phyloP scores from a whole-genome alignment of 2,329 filamentous ascomycete genomes.

The Alternaria novae-zelandiae region DNA sequence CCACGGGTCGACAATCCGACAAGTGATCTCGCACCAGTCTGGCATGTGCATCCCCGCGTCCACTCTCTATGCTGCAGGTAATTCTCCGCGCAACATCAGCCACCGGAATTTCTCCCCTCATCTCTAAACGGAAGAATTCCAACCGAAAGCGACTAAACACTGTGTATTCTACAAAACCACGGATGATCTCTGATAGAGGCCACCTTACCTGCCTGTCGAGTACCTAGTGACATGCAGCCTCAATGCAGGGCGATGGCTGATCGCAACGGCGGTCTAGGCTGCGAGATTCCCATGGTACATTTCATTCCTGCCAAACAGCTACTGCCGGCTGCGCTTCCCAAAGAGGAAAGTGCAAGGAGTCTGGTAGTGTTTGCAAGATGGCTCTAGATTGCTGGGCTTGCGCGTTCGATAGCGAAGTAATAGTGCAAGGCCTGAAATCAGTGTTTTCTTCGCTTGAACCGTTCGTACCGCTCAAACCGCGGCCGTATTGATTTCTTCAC shows the following conservation, averaged over 20 bases:
- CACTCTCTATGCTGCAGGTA: not conserved
- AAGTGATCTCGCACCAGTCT: not conserved
- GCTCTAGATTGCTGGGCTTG: not conserved
- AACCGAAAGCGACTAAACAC: not conserved
- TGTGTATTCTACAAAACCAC: not conserved
- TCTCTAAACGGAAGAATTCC: not conserved
- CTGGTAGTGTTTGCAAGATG: not conserved
- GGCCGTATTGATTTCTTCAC: not conserved
- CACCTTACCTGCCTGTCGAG: not conserved
- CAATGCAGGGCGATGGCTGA: slow-evolving; percentile 3
- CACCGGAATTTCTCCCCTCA: slow-evolving; percentile 4
- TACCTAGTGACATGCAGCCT: not conserved
- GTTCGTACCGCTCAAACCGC: not conserved
- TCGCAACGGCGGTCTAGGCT: slow-evolving; percentile 6
- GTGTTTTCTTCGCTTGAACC: not conserved
- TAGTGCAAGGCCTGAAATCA: not conserved
- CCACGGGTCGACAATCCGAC: not conserved
- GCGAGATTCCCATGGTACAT: not conserved
- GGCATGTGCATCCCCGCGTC: not conserved
- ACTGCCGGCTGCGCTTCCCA: slow-evolving; percentile 2
- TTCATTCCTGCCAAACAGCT: not conserved
- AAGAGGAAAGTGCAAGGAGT: slow-evolving; percentile 1
- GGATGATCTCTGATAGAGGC: not conserved
- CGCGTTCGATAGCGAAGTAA: not conserved
- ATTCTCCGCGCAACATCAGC: slow-evolving; percentile 3